Percentiles rank a stretch among this genome's conserved stretches.
These are phyloP conservation scores for Cardamine occulta DNA, from an alignment of 345 rosid species.

Conservation along the genomic window DNA sequence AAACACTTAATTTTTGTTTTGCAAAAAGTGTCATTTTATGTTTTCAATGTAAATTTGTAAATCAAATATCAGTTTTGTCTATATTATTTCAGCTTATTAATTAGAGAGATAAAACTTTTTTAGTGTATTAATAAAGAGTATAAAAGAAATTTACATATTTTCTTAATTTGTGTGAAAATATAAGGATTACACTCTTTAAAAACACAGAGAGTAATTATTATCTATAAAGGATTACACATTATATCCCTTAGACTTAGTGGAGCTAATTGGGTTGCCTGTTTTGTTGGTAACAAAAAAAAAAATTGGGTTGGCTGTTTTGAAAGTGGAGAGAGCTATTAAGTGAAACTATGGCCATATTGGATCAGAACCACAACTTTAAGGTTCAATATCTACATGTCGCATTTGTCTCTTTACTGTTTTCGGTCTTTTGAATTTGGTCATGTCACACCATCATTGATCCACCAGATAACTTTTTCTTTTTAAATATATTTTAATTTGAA, in stretches of 20 bases:
- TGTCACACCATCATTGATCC: constrained; percentile 25
- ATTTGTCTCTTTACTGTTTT: constrained; percentile 39
- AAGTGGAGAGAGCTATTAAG: constrained; percentile 8
- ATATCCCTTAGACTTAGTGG: background rate
- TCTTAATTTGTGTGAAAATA: no score
- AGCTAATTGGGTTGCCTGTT: constrained; percentile 27
- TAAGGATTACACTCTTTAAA: no score
- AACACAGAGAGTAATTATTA: no score
- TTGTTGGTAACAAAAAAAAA: constrained; percentile 23
- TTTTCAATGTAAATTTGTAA: no score
- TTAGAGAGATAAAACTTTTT: no score
- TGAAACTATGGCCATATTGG: constrained; percentile 8
- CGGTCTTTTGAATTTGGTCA: constrained; percentile 13
- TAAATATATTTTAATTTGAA: background rate
- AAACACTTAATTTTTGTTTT: no score
- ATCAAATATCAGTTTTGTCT: no score
- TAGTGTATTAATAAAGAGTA: no score
- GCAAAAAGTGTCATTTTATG: no score
- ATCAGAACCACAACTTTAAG: constrained; percentile 37
- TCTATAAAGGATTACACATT: background rate
- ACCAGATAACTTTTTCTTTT: background rate
- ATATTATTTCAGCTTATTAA: no score
- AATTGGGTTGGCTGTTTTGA: constrained; percentile 8
- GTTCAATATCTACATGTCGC: constrained; percentile 27
- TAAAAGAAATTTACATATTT: no score